Base-by-base conservation (phyloP, 805 yeast species). In the Clavispora asparagi region DNA sequence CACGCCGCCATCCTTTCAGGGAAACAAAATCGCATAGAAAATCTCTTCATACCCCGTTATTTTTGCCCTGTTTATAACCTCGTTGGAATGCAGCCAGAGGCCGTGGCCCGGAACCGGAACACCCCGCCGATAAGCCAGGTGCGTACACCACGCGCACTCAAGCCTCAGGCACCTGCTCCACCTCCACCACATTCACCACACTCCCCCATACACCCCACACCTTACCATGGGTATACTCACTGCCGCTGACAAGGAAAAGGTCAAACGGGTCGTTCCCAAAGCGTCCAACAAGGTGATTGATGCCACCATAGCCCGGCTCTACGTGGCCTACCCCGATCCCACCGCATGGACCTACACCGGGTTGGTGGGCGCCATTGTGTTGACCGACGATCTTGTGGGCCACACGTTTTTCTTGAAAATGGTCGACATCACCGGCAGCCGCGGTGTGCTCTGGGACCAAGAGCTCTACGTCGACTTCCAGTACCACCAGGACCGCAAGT, bases 391-490 rank as follows among this genome's bases (percentile, higher is more conserved):
- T 64, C 66, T 87, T 11, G 96, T 94, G 1, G 98, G 98, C 3
- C 92, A 92, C 64, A 89, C 97, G 0, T 90, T 87, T 59, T 94
- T 90, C 63, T 73, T 94, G 40, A 94, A 94, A 63, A 62, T 94
- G 44, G 95, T 94, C 7, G 99, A 94, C 59, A 81, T 92, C 29
- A 60, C 73, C 33, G 96, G 95, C 7, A 78, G 81, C 50, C 72
- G 85, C 37, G 98, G 98, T 31, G 96, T 94, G 0, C 54, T 94
- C 0, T 94, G 99, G 99, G 99, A 94, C 64, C 99, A 94, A 65
- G 99, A 94, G 65, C 67, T 94, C 41, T 92, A 87, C 58, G 83
- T 88, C 11, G 85, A 87, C 57, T 90, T 94, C 64, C 83, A 84
- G 56, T 94, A 94, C 66, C 80, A 87, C 60, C 98, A 94, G 65